Conservation (phyloP, 192 early-diverging fungal genomes). For the Glomus cerebriforme region DNA sequence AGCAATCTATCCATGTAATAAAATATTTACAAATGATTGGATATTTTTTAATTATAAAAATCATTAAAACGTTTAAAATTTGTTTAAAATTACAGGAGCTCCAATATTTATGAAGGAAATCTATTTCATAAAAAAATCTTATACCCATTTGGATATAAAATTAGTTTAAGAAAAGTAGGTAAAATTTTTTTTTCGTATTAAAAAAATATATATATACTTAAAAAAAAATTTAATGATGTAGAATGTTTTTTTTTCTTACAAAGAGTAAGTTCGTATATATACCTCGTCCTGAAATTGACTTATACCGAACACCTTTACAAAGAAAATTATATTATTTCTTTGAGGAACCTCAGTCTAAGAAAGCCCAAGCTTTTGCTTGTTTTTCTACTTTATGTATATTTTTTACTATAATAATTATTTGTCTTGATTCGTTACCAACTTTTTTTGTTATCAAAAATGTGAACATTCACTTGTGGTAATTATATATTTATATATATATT, state of each 20-base stretch:
- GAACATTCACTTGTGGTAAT: not conserved
- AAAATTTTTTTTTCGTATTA: too few species aligned
- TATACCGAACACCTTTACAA: not conserved
- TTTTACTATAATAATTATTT: not conserved
- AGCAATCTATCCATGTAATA: too few species aligned
- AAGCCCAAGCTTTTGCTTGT: not conserved
- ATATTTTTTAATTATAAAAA: too few species aligned
- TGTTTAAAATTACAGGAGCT: too few species aligned
- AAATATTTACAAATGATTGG: too few species aligned
- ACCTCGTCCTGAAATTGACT: not conserved
- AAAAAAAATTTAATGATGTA: too few species aligned
- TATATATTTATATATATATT: not conserved
- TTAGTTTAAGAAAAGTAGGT: too few species aligned
- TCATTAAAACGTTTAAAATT: too few species aligned
- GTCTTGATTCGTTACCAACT: not conserved
- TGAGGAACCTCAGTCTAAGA: not conserved
- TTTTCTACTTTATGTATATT: not conserved
- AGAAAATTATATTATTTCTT: slow-evolving; percentile 14
- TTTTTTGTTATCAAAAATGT: not conserved
- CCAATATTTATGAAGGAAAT: too few species aligned
- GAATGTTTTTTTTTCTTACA: not conserved
- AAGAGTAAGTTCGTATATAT: not conserved
- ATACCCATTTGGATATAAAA: too few species aligned
- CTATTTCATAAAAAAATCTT: too few species aligned
- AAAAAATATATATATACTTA: too few species aligned